Conservation (phyloP, 169 alveolate species). For the Perkinsus marinus region DNA sequence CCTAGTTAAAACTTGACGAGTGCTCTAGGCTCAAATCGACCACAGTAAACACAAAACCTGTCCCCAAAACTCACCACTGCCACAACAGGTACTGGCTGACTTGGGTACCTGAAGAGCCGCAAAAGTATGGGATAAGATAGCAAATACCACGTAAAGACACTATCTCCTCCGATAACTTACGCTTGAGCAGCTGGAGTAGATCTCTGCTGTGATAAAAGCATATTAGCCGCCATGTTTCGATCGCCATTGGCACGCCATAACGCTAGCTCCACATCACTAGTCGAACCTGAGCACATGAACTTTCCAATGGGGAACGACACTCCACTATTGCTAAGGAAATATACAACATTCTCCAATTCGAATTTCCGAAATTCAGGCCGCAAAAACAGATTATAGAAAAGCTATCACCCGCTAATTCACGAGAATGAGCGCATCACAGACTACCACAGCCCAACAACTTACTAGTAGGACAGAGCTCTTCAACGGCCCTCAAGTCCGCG, state of each 20-base stretch:
- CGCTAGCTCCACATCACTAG: neutral
- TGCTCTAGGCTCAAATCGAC: too few species aligned
- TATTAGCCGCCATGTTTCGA: neutral
- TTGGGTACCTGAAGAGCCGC: too few species aligned
- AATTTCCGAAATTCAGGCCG: neutral
- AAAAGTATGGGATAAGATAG: too few species aligned
- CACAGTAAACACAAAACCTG: too few species aligned
- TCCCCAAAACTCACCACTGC: too few species aligned
- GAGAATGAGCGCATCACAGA: neutral
- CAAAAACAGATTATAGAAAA: neutral
- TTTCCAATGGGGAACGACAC: neutral
- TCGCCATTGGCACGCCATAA: neutral
- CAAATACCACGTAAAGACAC: neutral
- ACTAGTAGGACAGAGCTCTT: neutral
- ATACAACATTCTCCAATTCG: neutral
- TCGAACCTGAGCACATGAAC: neutral
- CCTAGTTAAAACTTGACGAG: too few species aligned
- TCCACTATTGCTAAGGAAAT: neutral
- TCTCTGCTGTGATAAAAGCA: neutral
- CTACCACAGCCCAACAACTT: neutral
- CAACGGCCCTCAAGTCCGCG: neutral
- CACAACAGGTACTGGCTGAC: too few species aligned
- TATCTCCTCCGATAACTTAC: neutral
- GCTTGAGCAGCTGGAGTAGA: neutral
- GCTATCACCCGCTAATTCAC: neutral